Percentiles rank a stretch among this genome's conserved stretches.
phyloP scores from a whole-genome alignment of 768 basidiomycete genomes.

The Sarcodon aspratus region DNA sequence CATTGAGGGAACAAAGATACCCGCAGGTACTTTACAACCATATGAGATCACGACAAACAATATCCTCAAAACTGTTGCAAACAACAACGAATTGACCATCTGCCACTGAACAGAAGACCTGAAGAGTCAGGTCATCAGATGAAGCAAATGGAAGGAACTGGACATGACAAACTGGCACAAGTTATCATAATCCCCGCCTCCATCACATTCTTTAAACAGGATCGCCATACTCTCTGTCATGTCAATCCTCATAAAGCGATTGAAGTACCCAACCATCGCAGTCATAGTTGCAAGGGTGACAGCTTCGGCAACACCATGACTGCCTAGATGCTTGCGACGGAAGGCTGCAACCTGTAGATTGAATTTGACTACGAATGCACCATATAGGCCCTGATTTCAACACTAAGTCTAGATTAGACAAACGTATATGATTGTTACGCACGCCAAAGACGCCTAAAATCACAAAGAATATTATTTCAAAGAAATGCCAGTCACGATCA shows the following conservation, averaged over 20 bases:
- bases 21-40: conserved; percentile 84
- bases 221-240: conserved; percentile 63
- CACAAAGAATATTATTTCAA: conserved; percentile 78
- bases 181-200: conserved; percentile 40
- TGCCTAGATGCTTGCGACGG: conserved; percentile 75
- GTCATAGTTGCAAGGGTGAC: conserved; percentile 64
- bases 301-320: conserved; percentile 63
- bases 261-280: conserved; percentile 78
- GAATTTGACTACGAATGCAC: conserved; percentile 85
- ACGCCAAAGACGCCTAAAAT: conserved; percentile 86
- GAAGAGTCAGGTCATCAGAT: conserved; percentile 49
- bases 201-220: conserved; percentile 79
- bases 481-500: conserved; percentile 89
- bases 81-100: conserved; percentile 86
- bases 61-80: conserved; percentile 87
- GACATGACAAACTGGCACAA: conserved; percentile 63
- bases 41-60: conserved; percentile 81
- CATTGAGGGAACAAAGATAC: conserved; percentile 98
- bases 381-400: conserved; percentile 68
- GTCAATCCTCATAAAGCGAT: conserved; percentile 74
- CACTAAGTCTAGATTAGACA: neutral
- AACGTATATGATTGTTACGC: conserved; percentile 13
- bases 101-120: conserved; percentile 67
- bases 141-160: conserved; percentile 29
- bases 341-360: conserved; percentile 36